Conservation (phyloP, 768 basidiomycete species). For the Amanita polypyramis region DNA sequence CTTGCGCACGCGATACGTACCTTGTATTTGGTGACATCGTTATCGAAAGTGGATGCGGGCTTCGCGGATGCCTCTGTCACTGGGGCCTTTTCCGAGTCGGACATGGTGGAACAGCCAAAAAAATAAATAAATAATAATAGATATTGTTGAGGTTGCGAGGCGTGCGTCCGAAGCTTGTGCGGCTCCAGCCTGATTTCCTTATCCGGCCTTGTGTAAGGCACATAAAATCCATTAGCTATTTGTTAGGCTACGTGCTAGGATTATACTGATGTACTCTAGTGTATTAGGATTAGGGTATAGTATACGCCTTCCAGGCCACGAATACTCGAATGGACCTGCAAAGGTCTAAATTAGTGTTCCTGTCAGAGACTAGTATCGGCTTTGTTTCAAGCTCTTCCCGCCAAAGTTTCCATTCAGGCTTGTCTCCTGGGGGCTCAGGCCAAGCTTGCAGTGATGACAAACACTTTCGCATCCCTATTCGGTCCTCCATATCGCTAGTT, state of each 20-base stretch:
- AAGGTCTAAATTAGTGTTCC: not conserved
- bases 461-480: conserved; percentile 47
- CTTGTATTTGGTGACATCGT: conserved; percentile 84
- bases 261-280: not conserved
- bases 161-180: conserved; percentile 7
- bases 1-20: conserved; percentile 24
- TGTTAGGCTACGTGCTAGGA: not conserved
- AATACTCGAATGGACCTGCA: conserved; percentile 6
- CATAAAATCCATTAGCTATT: not conserved
- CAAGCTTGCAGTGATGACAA: conserved; percentile 39
- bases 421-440: conserved; percentile 36
- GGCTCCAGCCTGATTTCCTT: conserved; percentile 12
- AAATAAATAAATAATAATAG: too few relatives aligned
- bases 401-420: conserved; percentile 46
- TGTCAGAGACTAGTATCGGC: not conserved
- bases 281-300: not conserved
- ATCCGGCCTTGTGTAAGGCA: conserved; percentile 8
- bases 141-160: conserved; percentile 9
- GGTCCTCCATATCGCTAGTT: conserved; percentile 65
- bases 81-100: conserved; percentile 44
- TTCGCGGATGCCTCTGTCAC: conserved; percentile 30
- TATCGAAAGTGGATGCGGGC: conserved; percentile 46
- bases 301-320: conserved; percentile 7
- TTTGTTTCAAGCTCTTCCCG: conserved; percentile 27
- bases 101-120: conserved; percentile 30